phyloP scores from a whole-genome alignment of 208 protist genomes.

The Endotrypanum monterogeii region DNA sequence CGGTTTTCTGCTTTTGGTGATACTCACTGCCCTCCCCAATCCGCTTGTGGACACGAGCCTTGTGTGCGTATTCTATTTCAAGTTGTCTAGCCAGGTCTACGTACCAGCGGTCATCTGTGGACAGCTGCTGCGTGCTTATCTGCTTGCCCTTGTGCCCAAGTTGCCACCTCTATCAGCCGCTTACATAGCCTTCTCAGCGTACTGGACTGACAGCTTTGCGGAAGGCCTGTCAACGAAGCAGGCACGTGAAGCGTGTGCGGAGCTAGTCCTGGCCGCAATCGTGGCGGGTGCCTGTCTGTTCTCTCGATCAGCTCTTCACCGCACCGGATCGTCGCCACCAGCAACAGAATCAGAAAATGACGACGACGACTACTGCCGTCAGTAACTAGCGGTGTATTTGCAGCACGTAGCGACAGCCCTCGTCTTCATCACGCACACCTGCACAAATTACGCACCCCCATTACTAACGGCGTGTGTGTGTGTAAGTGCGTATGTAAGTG shows the following conservation, averaged over 20 bases:
- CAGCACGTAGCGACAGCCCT: background rate
- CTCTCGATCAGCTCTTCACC: slow-evolving; percentile 33
- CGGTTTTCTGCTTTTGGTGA: slow-evolving; percentile 48
- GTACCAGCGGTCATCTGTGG: slow-evolving; percentile 50
- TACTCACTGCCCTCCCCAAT: slow-evolving; percentile 51
- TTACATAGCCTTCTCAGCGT: slow-evolving; percentile 16
- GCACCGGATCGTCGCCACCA: slow-evolving; percentile 1
- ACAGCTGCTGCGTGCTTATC: slow-evolving; percentile 60
- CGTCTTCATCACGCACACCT: background rate
- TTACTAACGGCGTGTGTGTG: background rate
- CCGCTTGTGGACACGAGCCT: slow-evolving; percentile 49
- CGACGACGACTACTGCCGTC: slow-evolving; percentile 31
- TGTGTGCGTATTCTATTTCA: slow-evolving; percentile 40
- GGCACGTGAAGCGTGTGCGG: slow-evolving; percentile 33
- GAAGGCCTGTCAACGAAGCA: slow-evolving; percentile 5
- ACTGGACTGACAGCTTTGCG: slow-evolving; percentile 10
- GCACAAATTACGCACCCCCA: background rate
- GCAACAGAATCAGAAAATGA: slow-evolving; percentile 12
- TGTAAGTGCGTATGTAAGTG: background rate
- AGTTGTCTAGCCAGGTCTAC: slow-evolving; percentile 54
- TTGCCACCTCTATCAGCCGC: slow-evolving; percentile 30
- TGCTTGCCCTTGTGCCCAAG: slow-evolving; percentile 38
- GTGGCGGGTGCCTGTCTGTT: slow-evolving; percentile 39
- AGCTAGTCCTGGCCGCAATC: slow-evolving; percentile 32
- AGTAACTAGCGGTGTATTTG: background rate